Percentiles rank a stretch among this genome's conserved stretches.
These are phyloP conservation scores for Phlebopus sp. DNA, from an alignment of 1,284 basidiomycete genomes.

Conservation along the genomic window DNA sequence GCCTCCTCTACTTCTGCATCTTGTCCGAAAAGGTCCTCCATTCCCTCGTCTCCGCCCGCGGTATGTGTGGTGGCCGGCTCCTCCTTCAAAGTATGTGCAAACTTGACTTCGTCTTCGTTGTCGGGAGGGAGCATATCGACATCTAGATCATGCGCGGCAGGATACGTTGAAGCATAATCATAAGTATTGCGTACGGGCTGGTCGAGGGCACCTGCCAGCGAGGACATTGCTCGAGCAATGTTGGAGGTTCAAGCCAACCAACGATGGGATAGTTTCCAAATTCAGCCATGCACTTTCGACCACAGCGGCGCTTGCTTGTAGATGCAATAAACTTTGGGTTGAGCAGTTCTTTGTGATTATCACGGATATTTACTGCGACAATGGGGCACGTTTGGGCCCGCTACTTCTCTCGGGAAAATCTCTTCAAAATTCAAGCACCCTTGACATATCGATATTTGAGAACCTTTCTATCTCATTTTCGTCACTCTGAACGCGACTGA, in stretches of 20 bases:
- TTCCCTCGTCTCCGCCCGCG: conserved; percentile 55
- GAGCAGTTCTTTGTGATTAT: too few species aligned
- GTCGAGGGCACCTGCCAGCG: conserved; percentile 39
- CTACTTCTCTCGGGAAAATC: too few species aligned
- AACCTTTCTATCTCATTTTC: too few species aligned
- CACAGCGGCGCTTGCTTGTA: not conserved
- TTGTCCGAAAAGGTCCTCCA: conserved; percentile 78
- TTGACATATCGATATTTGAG: too few species aligned
- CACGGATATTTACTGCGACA: too few species aligned
- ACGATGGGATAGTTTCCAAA: conserved; percentile 6
- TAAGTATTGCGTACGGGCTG: conserved; percentile 26
- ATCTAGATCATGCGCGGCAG: conserved; percentile 31
- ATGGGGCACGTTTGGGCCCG: too few species aligned
- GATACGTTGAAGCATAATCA: conserved; percentile 13
- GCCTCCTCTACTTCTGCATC: conserved; percentile 58
- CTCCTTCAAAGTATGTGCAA: conserved; percentile 17
- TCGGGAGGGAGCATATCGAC: conserved; percentile 41
- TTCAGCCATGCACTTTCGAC: not conserved
- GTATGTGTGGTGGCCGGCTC: conserved; percentile 23
- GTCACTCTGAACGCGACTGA: too few species aligned
- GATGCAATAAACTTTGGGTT: too few species aligned
- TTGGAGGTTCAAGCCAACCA: not conserved
- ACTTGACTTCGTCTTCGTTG: conserved; percentile 22
- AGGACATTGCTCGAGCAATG: conserved; percentile 33
- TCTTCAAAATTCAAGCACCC: too few species aligned